A percentile compares a stretch with the other conserved stretches of the same genome.
phyloP scores from a whole-genome alignment of 768 basidiomycete genomes.

The Pleurotus pulmonarius region DNA sequence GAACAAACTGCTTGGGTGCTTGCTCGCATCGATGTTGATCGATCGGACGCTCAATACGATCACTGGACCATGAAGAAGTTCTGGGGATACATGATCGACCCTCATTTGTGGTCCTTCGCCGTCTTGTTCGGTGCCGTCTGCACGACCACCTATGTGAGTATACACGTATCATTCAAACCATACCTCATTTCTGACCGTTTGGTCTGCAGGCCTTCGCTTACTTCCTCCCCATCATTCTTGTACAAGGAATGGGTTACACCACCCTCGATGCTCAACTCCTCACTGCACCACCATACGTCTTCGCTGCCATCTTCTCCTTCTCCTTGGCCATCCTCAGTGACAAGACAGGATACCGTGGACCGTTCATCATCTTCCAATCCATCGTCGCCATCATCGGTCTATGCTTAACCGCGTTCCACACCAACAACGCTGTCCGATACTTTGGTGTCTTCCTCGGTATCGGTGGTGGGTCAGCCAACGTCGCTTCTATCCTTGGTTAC shows the following conservation, averaged over 20 bases:
- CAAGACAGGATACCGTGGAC: constrained; percentile 27
- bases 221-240: constrained; percentile 32
- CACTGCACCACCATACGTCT: constrained; percentile 30
- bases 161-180: background rate
- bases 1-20: constrained; percentile 28
- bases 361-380: constrained; percentile 28
- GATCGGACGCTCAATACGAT: constrained; percentile 34
- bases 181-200: background rate
- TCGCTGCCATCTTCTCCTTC: constrained; percentile 30
- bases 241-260: constrained; percentile 26
- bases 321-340: constrained; percentile 35
- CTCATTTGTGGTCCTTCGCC: constrained; percentile 24
- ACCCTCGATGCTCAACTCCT: constrained; percentile 26
- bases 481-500: background rate
- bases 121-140: constrained; percentile 29
- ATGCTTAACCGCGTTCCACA: constrained; percentile 2
- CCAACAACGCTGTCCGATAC: constrained; percentile 14
- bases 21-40: constrained; percentile 31
- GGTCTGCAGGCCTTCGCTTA: constrained; percentile 14
- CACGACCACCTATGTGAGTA: constrained; percentile 31
- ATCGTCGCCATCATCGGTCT: constrained; percentile 26
- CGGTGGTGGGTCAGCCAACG: background rate
- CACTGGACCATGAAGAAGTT: constrained; percentile 26
- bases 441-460: constrained; percentile 33
- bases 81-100: constrained; percentile 31